Conservation (phyloP, 495 filamentous ascomycete genomes). For the Aspergillus saccharolyticus region DNA sequence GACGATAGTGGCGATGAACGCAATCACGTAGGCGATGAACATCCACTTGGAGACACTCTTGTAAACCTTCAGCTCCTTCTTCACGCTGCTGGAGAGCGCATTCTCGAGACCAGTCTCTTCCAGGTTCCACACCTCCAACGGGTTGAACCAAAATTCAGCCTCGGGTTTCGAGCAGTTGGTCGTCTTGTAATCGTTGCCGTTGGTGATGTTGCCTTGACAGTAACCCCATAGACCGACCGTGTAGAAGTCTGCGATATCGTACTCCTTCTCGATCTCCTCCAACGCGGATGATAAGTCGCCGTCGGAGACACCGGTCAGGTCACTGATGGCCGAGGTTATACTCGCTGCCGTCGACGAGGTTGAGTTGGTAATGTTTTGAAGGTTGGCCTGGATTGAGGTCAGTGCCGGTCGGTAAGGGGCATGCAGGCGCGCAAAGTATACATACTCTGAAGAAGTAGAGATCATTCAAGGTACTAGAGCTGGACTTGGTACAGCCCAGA, state of each 20-base stretch:
- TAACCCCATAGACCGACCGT: constrained; percentile 81
- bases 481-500: constrained; percentile 64
- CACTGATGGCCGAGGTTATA: constrained; percentile 21
- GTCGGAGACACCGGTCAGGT: constrained; percentile 27
- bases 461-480: constrained; percentile 40
- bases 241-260: constrained; percentile 71
- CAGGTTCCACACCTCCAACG: constrained; percentile 56
- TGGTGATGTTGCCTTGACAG: constrained; percentile 63
- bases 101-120: constrained; percentile 48
- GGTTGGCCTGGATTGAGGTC: constrained; percentile 28
- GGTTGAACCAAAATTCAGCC: constrained; percentile 73
- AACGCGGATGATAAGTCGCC: constrained; percentile 28
- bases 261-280: constrained; percentile 37
- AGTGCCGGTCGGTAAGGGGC: constrained; percentile 5
- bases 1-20: constrained; percentile 63
- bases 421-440: neutral
- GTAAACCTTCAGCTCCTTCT: constrained; percentile 65
- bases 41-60: constrained; percentile 73
- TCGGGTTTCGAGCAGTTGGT: constrained; percentile 53
- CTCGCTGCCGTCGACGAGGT: constrained; percentile 22
- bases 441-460: constrained; percentile 72
- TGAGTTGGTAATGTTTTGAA: constrained; percentile 38
- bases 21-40: constrained; percentile 64
- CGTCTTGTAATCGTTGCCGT: constrained; percentile 29
- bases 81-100: constrained; percentile 59